Percentiles rank a stretch among this genome's conserved stretches.
phyloP scores from a whole-genome alignment of 345 rosid species.

The Linum tenue region DNA sequence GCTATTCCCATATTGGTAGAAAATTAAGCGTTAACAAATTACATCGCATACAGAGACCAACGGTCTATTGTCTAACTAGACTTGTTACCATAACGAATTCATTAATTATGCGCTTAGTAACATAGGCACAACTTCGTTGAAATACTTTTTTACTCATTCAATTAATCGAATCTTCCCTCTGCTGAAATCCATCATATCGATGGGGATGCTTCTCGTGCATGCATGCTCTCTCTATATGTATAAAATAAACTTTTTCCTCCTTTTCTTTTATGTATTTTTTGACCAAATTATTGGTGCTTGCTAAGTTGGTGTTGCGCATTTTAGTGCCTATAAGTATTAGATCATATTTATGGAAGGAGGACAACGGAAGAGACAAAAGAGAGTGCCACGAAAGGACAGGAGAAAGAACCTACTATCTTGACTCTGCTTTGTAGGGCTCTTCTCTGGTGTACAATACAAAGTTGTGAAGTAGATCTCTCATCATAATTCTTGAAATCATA shows the following conservation, averaged over 20 bases:
- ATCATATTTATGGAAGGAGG: background rate
- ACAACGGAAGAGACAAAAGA: conserved; percentile 41
- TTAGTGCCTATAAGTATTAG: too few species aligned
- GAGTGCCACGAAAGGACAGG: conserved; percentile 43
- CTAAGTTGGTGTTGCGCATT: conserved; percentile 5
- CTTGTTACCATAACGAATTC: background rate
- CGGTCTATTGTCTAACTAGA: background rate
- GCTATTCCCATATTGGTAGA: too few species aligned
- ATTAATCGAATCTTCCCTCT: too few species aligned
- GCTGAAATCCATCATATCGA: too few species aligned
- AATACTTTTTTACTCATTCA: too few species aligned
- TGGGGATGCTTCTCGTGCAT: conserved; percentile 11
- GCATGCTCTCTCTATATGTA: background rate
- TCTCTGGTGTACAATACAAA: conserved; percentile 19
- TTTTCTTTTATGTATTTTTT: conserved; percentile 9
- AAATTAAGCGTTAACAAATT: too few species aligned
- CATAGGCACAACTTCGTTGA: background rate
- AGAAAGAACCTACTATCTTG: conserved; percentile 41
- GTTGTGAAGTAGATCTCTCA: conserved; percentile 3
- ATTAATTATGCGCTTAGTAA: background rate
- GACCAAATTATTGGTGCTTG: background rate
- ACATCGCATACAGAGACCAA: background rate
- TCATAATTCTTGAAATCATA: too few species aligned
- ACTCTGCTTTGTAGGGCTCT: conserved; percentile 1
- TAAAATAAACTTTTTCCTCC: conserved; percentile 8